Base-by-base conservation (phyloP, 1,284 basidiomycete genomes). In the Naganishia albida region DNA sequence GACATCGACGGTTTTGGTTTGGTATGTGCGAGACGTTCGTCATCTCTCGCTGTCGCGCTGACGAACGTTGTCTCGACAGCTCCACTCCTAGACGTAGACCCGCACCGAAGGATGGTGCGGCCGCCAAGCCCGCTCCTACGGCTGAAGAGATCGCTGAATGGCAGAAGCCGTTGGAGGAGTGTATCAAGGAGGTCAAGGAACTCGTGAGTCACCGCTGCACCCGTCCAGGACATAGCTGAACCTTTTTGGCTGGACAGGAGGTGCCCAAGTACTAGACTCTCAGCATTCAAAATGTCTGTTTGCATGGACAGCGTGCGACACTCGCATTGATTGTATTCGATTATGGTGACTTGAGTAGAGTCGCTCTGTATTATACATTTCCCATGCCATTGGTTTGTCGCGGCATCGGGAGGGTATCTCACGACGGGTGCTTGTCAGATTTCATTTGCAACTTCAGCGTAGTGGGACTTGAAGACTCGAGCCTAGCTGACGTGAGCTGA, bases 1-100 rank as follows among this genome's bases (percentile, higher is more conserved):
- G 46, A 99, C 96, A 51, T 94, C 91, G 73, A 97, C 93, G 79
- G 93, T 99, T 15, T 92, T 99, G 87, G 85, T 99, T 68, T 77
- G 77, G 75, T 78, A 65, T 68, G 75, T 73, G 2, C 28, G 4
- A 26, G 38, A 28, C 30, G 72, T 76, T 42, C 74, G 34, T 34
- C 6, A 6, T 73, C 15, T 15, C 68, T 25, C 46, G 49, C 25
- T 38, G 20, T 28, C 30, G 50, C 28, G 13, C 12, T 42, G 16
- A 44, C 7, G 44, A 51, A 16, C 34, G 48, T 28, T 49, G 25
- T 52, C 16, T 10, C 12, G 16, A 1, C 71, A 79, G 77, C 67
- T 72, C 77, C 2, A 69, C 73, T 48, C 76, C 73, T 50, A 68
- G 68, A 51, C 77, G 76, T 67, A 70, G 73, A 65, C 55, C 73